These are phyloP conservation scores for Rosa multiflora DNA, from an alignment of 306 rosid species.

Conservation along the genomic window DNA sequence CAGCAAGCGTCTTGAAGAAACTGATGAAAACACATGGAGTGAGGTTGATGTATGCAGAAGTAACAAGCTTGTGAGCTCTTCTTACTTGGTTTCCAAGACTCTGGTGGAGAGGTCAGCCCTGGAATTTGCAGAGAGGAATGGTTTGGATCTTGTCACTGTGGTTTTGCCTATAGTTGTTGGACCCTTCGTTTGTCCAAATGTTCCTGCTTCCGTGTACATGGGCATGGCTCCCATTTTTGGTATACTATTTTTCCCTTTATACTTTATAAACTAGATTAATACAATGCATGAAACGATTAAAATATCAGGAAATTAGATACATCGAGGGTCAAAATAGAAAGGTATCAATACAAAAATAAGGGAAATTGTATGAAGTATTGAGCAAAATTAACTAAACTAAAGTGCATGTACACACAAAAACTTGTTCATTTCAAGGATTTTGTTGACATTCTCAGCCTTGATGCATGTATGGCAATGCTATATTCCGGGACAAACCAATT, in stretches of 20 bases:
- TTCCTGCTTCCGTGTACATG: constrained; percentile 38
- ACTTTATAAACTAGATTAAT: background rate
- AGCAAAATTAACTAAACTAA: background rate
- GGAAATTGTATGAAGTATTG: background rate
- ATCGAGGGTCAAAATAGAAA: no score
- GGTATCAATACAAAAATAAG: no score
- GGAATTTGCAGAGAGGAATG: constrained; percentile 49
- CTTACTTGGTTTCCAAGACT: constrained; percentile 56
- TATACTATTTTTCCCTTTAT: constrained; percentile 12
- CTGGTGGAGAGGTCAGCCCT: constrained; percentile 50
- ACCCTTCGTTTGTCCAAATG: constrained; percentile 58
- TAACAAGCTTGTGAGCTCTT: constrained; percentile 20
- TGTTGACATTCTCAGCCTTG: no score
- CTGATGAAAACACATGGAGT: constrained; percentile 56
- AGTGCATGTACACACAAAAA: no score
- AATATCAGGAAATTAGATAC: no score
- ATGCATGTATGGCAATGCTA: no score
- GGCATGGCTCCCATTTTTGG: constrained; percentile 38
- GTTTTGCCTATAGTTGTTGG: constrained; percentile 49
- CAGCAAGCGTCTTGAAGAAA: constrained; percentile 13
- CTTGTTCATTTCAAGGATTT: no score
- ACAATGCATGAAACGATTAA: background rate
- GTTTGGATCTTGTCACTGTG: constrained; percentile 54
- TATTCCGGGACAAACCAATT: no score
- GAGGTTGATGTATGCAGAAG: constrained; percentile 35